phyloP scores from a whole-genome alignment of 176 grass and related monocot genomes.

The Triticum urartu region DNA sequence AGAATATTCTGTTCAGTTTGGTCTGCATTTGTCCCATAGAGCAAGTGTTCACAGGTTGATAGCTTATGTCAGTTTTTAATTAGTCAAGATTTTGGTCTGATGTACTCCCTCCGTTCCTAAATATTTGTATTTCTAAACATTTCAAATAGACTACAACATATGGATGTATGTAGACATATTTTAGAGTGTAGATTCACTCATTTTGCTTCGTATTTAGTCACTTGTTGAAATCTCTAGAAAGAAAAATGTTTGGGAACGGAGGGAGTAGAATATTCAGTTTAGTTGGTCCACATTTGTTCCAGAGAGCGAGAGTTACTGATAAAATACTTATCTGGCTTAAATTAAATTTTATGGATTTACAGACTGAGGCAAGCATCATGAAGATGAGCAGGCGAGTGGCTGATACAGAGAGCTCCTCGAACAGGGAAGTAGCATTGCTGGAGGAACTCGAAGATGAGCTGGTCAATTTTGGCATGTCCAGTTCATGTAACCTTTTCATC shows the following conservation, averaged over 20 bases:
- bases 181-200: too few species aligned
- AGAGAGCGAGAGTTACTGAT: not conserved
- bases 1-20: too few species aligned
- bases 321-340: not conserved
- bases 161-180: too few species aligned
- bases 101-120: not conserved
- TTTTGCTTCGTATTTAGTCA: too few species aligned
- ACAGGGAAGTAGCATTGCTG: constrained; percentile 43
- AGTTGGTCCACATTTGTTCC: not conserved
- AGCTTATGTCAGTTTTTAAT: not conserved
- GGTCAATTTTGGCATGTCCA: not conserved
- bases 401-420: not conserved
- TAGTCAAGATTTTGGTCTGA: not conserved
- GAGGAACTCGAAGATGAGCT: constrained; percentile 49
- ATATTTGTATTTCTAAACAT: too few species aligned
- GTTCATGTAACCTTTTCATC: not conserved
- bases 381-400: not conserved
- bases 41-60: too few species aligned
- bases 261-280: not conserved
- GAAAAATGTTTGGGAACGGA: too few species aligned
- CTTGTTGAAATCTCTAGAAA: too few species aligned
- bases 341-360: not conserved
- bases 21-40: too few species aligned
- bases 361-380: constrained; percentile 16
- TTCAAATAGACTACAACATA: too few species aligned